A percentile compares a stretch with the other conserved stretches of the same genome.
phyloP scores from a whole-genome alignment of 805 yeast species.

The Saturnispora bothae region DNA sequence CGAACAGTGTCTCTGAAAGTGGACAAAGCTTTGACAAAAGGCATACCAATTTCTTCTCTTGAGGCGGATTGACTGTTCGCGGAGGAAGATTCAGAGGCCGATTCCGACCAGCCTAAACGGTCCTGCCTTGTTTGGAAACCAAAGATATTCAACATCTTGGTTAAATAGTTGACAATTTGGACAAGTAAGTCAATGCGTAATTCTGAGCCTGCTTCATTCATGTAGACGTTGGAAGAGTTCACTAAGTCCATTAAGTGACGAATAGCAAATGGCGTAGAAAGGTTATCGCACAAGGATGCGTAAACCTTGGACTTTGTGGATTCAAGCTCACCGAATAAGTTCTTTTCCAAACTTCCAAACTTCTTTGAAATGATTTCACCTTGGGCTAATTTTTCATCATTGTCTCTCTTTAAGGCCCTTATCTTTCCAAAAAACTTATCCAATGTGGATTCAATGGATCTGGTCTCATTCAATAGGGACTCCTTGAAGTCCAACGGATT shows the following conservation, averaged over 20 bases:
- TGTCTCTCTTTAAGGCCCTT: constrained; percentile 70
- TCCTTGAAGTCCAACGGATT: constrained; percentile 87
- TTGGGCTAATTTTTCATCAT: constrained; percentile 36
- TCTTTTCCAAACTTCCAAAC: constrained; percentile 42
- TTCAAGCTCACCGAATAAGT: constrained; percentile 30
- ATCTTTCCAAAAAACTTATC: constrained; percentile 79
- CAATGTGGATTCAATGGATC: constrained; percentile 59
- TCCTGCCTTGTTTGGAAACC: constrained; percentile 71
- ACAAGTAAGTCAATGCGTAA: constrained; percentile 55
- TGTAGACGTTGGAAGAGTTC: constrained; percentile 61
- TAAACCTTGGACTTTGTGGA: constrained; percentile 56
- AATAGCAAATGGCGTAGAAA: constrained; percentile 69
- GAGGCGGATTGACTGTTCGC: constrained; percentile 18
- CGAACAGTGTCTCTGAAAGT: constrained; percentile 78
- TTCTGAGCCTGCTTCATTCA: constrained; percentile 40
- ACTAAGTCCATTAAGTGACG: constrained; percentile 59
- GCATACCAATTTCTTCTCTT: constrained; percentile 63
- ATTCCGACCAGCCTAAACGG: constrained; percentile 70
- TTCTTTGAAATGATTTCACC: constrained; percentile 55
- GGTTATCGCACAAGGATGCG: constrained; percentile 77
- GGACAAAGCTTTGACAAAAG: constrained; percentile 70
- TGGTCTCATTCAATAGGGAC: constrained; percentile 64
- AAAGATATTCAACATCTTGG: constrained; percentile 55
- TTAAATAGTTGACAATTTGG: constrained; percentile 57
- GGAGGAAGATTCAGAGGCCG: constrained; percentile 9